phyloP scores from a whole-genome alignment of 306 rosid species.

The Oemleria cerasiformis region DNA sequence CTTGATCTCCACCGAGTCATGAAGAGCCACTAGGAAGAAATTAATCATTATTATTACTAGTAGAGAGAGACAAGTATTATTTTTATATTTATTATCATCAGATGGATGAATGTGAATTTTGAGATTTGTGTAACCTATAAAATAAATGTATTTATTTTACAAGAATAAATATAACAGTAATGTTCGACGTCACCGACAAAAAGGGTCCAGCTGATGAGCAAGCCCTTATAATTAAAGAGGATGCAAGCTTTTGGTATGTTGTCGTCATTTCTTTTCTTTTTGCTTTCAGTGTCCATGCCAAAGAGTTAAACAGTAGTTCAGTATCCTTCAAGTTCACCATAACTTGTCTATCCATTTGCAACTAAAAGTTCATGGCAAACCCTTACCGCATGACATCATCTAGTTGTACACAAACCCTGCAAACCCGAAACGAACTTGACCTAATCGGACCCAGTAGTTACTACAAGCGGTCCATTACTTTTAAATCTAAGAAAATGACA shows the following conservation, averaged over 20 bases:
- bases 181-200: too few relatives aligned
- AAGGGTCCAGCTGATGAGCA: too few relatives aligned
- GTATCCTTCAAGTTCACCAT: background rate
- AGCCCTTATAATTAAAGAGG: background rate
- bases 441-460: too few relatives aligned
- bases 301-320: background rate
- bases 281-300: background rate
- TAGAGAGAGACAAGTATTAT: too few relatives aligned
- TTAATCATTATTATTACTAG: too few relatives aligned
- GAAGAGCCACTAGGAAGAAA: too few relatives aligned
- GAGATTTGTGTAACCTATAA: too few relatives aligned
- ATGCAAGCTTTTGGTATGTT: background rate
- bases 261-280: background rate
- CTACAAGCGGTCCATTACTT: background rate
- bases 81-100: too few relatives aligned
- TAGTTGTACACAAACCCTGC: background rate
- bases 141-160: too few relatives aligned
- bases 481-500: background rate
- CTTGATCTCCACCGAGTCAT: too few relatives aligned
- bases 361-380: background rate
- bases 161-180: too few relatives aligned
- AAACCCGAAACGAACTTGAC: background rate
- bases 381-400: slow-evolving; percentile 32
- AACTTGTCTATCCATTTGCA: background rate
- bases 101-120: too few relatives aligned